Base-by-base conservation (phyloP, 129 eudicot genomes). In the Centaurea solstitialis region DNA sequence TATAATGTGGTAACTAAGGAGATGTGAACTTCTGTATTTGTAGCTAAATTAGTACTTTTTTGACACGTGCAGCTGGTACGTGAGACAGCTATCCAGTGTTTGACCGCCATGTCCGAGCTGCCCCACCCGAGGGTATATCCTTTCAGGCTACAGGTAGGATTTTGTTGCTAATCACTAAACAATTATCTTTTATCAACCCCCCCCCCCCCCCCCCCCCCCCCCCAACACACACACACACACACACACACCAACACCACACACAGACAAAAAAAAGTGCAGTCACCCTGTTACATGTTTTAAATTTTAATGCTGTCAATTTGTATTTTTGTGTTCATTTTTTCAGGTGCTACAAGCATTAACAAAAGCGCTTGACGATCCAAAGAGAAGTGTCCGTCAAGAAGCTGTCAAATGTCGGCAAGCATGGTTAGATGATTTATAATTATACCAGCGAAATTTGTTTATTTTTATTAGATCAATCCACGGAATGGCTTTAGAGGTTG, bases 321-420 rank as follows among this genome's bases (percentile, higher is more conserved):
- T 4, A 39, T 35, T 0, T 77, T 68, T 33, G 61, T 71, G 41
- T 77, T 61, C 15, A 64, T 18, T 77, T 76, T 22, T 76, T 22
- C 77, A 94, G 99, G 99, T 94, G 53, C 81, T 94, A 50, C 88
- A 73, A 73, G 91, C 89, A 1, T 82, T 90, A 82, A 76, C 89
- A 33, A 92, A 82, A 80, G 89, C 89, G 33, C 94, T 93, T 70
- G 94, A 88, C 87, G 98, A 89, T 82, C 93, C 95, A 33, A 95
- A 92, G 90, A 85, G 98, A 79, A 87, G 80, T 87, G 98, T 95
- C 23, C 93, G 99, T 59, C 92, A 85, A 91, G 99, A 93, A 83
- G 99, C 98, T 75, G 99, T 93, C 53, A 91, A 83, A 89, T 95
- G 99, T 71, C 93, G 93, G 23, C 98, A 91, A 38, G 97, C 99